Conservation (phyloP, 2,329 filamentous ascomycete genomes). For the Ophiostoma perfectum region DNA sequence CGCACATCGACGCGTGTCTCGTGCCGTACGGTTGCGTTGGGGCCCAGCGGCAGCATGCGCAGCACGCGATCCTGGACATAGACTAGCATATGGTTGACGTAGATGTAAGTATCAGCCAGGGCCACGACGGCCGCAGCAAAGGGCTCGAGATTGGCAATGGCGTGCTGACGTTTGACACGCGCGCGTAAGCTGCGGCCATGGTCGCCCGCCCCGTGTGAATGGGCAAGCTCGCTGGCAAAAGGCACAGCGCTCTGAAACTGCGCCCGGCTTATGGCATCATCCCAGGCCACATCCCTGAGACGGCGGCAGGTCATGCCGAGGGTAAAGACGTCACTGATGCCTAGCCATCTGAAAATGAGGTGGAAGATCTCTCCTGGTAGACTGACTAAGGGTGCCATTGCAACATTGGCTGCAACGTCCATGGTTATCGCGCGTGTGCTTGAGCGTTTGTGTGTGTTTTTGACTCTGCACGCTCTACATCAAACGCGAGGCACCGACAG, state of each 20-base stretch:
- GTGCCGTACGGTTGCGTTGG: conserved; percentile 34
- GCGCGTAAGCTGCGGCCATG: conserved; percentile 54
- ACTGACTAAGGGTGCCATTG: too few relatives aligned
- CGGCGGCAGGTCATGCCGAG: neutral
- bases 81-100: conserved; percentile 54
- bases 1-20: conserved; percentile 56
- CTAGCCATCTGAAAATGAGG: neutral
- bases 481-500: too few relatives aligned
- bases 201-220: neutral
- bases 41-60: conserved; percentile 54
- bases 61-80: conserved; percentile 51
- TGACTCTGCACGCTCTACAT: too few relatives aligned
- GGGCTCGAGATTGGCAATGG: conserved; percentile 56
- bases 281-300: neutral
- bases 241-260: neutral
- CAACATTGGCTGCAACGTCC: too few relatives aligned
- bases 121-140: conserved; percentile 57
- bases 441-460: too few relatives aligned
- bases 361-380: too few relatives aligned
- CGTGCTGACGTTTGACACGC: conserved; percentile 55
- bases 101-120: conserved; percentile 53
- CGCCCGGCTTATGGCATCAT: conserved; percentile 23
- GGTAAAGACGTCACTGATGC: neutral
- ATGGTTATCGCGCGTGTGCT: too few relatives aligned
- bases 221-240: conserved; percentile 14